These are phyloP conservation scores for Epichloe elymi DNA, from an alignment of 2,329 filamentous ascomycete genomes.

Conservation along the genomic window DNA sequence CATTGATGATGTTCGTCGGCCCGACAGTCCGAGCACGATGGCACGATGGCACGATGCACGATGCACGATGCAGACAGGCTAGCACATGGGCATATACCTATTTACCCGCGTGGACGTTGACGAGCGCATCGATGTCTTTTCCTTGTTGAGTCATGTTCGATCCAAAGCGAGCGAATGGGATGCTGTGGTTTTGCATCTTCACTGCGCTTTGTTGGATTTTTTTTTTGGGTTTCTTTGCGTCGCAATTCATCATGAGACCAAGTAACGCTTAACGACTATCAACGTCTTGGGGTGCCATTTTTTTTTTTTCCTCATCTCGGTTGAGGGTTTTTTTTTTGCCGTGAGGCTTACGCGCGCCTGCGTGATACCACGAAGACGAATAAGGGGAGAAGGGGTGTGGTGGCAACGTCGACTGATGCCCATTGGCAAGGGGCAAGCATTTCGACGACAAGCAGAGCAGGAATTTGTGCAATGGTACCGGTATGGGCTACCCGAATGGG, in stretches of 20 bases:
- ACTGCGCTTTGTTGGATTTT: too few species aligned
- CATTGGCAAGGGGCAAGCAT: background rate
- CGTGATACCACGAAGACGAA: background rate
- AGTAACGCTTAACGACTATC: background rate
- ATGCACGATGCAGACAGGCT: too few species aligned
- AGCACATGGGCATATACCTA: too few species aligned
- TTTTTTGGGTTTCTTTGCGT: background rate
- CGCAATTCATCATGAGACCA: background rate
- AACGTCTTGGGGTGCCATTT: background rate
- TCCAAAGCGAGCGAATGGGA: background rate
- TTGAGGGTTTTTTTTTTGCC: background rate
- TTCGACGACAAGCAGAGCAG: background rate
- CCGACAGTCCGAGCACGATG: too few species aligned
- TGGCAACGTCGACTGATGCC: too few species aligned
- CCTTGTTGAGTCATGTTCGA: too few species aligned
- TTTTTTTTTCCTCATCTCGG: background rate
- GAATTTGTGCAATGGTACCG: background rate
- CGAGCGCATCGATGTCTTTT: too few species aligned
- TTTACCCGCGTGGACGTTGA: too few species aligned
- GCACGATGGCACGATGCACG: too few species aligned
- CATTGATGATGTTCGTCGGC: too few species aligned
- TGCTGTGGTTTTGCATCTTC: background rate
- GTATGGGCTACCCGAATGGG: too few species aligned
- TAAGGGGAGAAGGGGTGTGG: background rate
- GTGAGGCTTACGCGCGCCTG: background rate